phyloP scores from a whole-genome alignment of 106 monocot genomes.

The Allium fistulosum region DNA sequence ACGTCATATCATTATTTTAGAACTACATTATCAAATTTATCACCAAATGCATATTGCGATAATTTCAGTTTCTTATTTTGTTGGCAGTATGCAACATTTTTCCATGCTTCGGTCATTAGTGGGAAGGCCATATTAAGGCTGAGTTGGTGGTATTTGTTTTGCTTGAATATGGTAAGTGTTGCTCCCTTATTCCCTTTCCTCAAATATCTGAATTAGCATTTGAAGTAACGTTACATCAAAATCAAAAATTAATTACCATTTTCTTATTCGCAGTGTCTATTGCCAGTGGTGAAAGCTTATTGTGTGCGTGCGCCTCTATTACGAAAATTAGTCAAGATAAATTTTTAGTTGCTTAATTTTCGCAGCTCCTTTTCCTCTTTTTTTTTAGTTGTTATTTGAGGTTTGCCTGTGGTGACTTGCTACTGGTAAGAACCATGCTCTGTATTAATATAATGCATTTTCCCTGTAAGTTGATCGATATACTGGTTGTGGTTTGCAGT shows the following conservation, averaged over 20 bases:
- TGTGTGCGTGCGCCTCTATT: not conserved
- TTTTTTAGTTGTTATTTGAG: not conserved
- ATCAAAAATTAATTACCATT: not conserved
- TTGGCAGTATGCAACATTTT: too few species aligned
- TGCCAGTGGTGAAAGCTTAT: conserved; percentile 1
- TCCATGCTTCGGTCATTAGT: too few species aligned
- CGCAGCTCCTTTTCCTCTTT: not conserved
- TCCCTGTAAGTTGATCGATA: too few species aligned
- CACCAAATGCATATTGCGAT: too few species aligned
- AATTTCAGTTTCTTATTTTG: too few species aligned
- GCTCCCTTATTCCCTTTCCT: not conserved
- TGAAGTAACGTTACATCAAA: not conserved
- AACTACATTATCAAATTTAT: too few species aligned
- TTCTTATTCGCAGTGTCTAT: not conserved
- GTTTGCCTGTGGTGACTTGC: conserved; percentile 9
- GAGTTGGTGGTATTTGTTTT: too few species aligned
- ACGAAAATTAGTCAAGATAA: not conserved
- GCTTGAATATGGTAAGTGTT: too few species aligned
- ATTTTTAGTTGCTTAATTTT: not conserved
- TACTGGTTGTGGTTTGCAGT: too few species aligned
- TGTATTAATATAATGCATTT: too few species aligned
- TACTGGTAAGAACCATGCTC: conserved; percentile 1
- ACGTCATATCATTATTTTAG: too few species aligned
- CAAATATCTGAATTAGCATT: not conserved
- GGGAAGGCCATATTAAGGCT: too few species aligned